Evolutionary conservation across 192 early-diverging fungal species (phyloP), one percentile per base, ranked within the genome.

Genomic region (Backusella tarrabulga): DNA sequence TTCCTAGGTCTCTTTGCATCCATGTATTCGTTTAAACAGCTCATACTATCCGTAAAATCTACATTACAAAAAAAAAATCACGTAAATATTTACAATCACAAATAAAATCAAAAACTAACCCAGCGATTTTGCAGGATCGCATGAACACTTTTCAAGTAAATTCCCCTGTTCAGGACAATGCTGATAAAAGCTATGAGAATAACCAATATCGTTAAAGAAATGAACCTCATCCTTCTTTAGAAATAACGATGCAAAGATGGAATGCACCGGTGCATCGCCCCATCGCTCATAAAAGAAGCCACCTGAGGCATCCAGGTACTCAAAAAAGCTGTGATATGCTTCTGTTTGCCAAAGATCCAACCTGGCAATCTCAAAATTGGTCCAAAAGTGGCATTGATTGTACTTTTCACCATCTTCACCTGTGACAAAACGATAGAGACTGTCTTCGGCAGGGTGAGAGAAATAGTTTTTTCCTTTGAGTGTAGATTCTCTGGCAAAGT

Each of bases 311-410:
- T 93, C 92, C 9, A 93, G 78, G 68, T 83, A 72, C 9, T 91
- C 84, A 80, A 91, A 93, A 76, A 85, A 92, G 6, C 73, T 79
- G 17, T 80, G 50, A 74, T 93, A 93, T 21, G 82, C 82, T 46
- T 76, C 69, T 23, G 83, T 86, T 6, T 88, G 81, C 78, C 89
- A 91, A 23, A 91, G 81, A 34, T 85, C 73, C 12, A 93, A 54
- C 32, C 73, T 46, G 1, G 81, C 92, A 71, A 93, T 91, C 79
- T 97, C 94, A 84, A 97, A 96, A 80, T 96, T 97, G 71, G 90
- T 91, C 92, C 92, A 93, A 68, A 93, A 92, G 68, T 93, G 91
- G 74, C 92, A 93, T 35, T 78, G 73, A 35, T 90, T 91, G 81
- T 92, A 92, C 4, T 81, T 84, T 41, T 79, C 63, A 12, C 79